phyloP scores from a whole-genome alignment of 148 eudicot genomes.

The Vaccinium myrtillus region DNA sequence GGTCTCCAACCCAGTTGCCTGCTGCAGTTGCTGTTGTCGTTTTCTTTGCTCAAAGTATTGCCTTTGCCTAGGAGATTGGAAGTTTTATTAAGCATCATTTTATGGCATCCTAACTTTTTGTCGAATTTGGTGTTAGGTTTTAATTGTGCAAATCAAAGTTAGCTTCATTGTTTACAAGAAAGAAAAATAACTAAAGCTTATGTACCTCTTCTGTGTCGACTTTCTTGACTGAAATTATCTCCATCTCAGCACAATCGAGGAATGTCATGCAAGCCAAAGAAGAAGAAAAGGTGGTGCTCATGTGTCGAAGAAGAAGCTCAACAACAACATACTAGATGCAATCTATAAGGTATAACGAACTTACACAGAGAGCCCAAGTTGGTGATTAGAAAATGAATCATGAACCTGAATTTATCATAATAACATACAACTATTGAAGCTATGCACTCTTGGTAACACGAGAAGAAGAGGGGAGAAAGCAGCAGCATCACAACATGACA shows the following conservation, averaged over 20 bases:
- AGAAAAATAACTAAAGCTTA: not conserved
- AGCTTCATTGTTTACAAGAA: not conserved
- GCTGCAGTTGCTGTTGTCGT: constrained; percentile 56
- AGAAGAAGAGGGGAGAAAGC: not conserved
- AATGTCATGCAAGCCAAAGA: constrained; percentile 25
- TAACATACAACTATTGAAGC: not conserved
- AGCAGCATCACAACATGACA: not conserved
- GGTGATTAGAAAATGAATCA: not conserved
- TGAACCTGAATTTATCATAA: not conserved
- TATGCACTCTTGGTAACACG: not conserved
- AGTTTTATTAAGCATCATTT: constrained; percentile 2
- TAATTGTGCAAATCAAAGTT: not conserved
- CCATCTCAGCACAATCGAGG: constrained; percentile 30
- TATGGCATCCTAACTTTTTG: not conserved
- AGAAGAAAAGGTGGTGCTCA: not conserved
- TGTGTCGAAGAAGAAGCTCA: not conserved
- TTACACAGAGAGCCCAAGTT: not conserved
- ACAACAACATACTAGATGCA: not conserved
- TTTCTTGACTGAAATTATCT: constrained; percentile 60
- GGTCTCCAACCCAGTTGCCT: constrained; percentile 36
- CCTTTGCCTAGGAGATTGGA: constrained; percentile 50
- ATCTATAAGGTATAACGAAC: not conserved
- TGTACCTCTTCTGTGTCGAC: constrained; percentile 82
- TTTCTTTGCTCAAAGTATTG: constrained; percentile 91
- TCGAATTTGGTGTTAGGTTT: not conserved